Evolutionary conservation across 495 filamentous ascomycete genomes (phyloP).

Genomic region (Darksidea phi): DNA sequence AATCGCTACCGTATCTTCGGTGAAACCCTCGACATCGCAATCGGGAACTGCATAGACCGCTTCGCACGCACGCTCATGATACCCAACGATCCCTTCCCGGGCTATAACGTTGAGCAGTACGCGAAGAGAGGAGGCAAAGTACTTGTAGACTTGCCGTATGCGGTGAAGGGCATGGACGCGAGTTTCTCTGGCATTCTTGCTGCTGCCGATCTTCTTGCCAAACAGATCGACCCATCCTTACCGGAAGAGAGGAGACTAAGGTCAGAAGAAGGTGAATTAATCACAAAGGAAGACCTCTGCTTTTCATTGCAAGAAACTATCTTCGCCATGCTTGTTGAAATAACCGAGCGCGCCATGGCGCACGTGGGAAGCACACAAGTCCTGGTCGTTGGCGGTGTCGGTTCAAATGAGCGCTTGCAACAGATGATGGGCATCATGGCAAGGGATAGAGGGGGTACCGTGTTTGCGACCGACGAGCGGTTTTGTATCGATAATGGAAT

Average conservation of each 20-base stretch:
- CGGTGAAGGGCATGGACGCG: constrained; percentile 98
- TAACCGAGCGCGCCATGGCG: constrained; percentile 97
- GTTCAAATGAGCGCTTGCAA: constrained; percentile 93
- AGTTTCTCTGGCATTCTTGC: constrained; percentile 91
- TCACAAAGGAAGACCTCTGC: constrained; percentile 86
- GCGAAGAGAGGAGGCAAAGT: constrained; percentile 72
- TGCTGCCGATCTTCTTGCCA: constrained; percentile 73
- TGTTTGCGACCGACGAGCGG: constrained; percentile 92
- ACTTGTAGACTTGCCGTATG: constrained; percentile 86
- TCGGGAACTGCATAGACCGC: constrained; percentile 94
- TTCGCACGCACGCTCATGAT: constrained; percentile 90
- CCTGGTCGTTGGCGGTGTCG: constrained; percentile 94
- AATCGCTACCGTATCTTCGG: constrained; percentile 97
- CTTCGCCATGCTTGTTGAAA: constrained; percentile 96
- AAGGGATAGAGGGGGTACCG: constrained; percentile 79
- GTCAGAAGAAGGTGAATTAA: constrained; percentile 45
- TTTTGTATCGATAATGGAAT: constrained; percentile 99
- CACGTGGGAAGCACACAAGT: constrained; percentile 90
- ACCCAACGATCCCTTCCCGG: constrained; percentile 91
- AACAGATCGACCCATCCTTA: constrained; percentile 50
- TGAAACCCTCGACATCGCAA: constrained; percentile 94
- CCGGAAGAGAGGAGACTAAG: constrained; percentile 40
- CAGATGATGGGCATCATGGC: constrained; percentile 99
- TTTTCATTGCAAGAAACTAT: constrained; percentile 94
- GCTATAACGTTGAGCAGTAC: constrained; percentile 96